A percentile compares a stretch with the other conserved stretches of the same genome.
These are phyloP conservation scores for Amanita polypyramis DNA, from an alignment of 768 basidiomycete genomes.

Conservation along the genomic window DNA sequence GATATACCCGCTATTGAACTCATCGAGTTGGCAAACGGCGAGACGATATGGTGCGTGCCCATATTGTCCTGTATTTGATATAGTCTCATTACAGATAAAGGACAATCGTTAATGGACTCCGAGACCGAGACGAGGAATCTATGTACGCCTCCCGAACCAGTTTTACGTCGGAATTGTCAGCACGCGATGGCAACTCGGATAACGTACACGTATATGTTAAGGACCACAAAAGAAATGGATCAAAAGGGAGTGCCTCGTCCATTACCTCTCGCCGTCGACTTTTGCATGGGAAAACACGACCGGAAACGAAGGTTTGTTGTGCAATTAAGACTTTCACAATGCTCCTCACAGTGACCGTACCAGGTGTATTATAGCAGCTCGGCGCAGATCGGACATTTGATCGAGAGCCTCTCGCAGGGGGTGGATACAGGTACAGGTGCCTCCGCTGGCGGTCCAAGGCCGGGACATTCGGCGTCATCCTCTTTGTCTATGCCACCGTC, in stretches of 20 bases:
- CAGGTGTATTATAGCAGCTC: constrained; percentile 71
- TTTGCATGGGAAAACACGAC: constrained; percentile 44
- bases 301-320: constrained; percentile 74
- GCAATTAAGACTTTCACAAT: constrained; percentile 4
- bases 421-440: constrained; percentile 76
- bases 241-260: constrained; percentile 56
- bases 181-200: constrained; percentile 38
- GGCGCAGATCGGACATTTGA: constrained; percentile 72
- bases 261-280: constrained; percentile 52
- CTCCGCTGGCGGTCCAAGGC: constrained; percentile 20
- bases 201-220: constrained; percentile 67
- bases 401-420: constrained; percentile 73
- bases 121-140: constrained; percentile 67
- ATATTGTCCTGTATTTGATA: constrained; percentile 1
- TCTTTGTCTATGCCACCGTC: constrained; percentile 38
- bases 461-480: constrained; percentile 47
- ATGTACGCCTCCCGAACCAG: constrained; percentile 58
- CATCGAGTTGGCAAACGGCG: constrained; percentile 77
- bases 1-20: constrained; percentile 64
- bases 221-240: constrained; percentile 58
- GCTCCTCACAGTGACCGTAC: constrained; percentile 16
- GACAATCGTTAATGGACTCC: constrained; percentile 78
- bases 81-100: constrained; percentile 25
- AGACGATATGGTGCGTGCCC: constrained; percentile 67
- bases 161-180: constrained; percentile 66